A percentile compares a stretch with the other conserved stretches of the same genome.
Evolutionary conservation across 352 stramenopile species (phyloP).

Genomic region (Phytopythium boreale): DNA sequence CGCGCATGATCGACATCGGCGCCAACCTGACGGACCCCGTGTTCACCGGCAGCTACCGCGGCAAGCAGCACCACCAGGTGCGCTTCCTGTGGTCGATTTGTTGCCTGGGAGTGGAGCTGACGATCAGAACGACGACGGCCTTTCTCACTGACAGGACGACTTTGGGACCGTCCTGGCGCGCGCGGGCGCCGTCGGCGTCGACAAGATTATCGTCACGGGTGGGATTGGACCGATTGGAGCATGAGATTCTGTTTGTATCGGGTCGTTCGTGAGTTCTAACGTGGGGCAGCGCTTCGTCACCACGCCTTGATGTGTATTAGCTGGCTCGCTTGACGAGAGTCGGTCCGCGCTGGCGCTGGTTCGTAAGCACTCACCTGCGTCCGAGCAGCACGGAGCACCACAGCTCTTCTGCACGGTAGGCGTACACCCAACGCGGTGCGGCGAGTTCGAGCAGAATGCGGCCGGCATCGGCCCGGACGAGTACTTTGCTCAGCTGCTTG

Average conservation of each 20-base stretch:
- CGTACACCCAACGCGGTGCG: conserved; percentile 93
- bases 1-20: conserved; percentile 90
- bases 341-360: conserved; percentile 30
- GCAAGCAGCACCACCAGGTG: conserved; percentile 87
- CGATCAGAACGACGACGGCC: neutral
- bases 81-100: neutral
- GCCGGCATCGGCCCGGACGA: conserved; percentile 44
- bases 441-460: conserved; percentile 76
- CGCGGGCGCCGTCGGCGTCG: conserved; percentile 76
- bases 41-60: conserved; percentile 89
- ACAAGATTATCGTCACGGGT: conserved; percentile 92
- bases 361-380: conserved; percentile 2
- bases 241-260: too few relatives aligned
- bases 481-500: conserved; percentile 62
- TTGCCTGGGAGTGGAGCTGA: neutral
- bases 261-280: neutral
- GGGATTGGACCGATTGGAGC: neutral
- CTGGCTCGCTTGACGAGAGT: conserved; percentile 45
- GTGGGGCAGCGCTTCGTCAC: too few relatives aligned
- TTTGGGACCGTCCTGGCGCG: conserved; percentile 73
- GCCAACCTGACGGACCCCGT: conserved; percentile 93
- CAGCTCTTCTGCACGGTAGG: conserved; percentile 60
- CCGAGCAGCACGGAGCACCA: conserved; percentile 16
- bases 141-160: conserved; percentile 8
- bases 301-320: conserved; percentile 1